These are phyloP conservation scores for Coemansia javaensis DNA, from an alignment of 192 early-diverging fungal genomes.

Conservation along the genomic window DNA sequence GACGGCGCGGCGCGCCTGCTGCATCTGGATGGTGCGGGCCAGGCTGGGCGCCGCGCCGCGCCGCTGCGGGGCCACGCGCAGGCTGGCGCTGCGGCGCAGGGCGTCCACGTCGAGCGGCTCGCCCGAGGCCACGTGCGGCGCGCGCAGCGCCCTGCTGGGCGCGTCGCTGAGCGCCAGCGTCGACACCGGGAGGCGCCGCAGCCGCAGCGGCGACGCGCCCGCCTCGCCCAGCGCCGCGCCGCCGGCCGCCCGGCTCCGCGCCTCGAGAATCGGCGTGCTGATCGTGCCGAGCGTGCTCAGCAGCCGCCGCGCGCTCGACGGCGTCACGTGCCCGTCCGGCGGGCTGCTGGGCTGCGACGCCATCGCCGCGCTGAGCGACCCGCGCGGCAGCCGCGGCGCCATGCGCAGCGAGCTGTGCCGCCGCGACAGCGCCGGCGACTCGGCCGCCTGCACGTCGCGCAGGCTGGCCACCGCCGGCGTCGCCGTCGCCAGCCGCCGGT, in stretches of 20 bases:
- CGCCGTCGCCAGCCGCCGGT: constrained; percentile 36
- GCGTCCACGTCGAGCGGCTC: constrained; percentile 9
- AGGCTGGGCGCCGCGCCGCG: constrained; percentile 39
- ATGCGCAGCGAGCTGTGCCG: constrained; percentile 31
- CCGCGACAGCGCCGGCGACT: constrained; percentile 25
- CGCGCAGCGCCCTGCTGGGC: constrained; percentile 13
- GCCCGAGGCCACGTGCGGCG: constrained; percentile 11
- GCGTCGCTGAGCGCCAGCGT: constrained; percentile 30
- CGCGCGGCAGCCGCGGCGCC: constrained; percentile 9
- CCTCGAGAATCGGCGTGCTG: constrained; percentile 39
- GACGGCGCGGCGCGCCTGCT: constrained; percentile 48
- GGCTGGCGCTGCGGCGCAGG: constrained; percentile 30
- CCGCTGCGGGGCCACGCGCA: constrained; percentile 12
- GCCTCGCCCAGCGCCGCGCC: too few species aligned
- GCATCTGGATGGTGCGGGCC: constrained; percentile 47
- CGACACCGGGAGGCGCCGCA: constrained; percentile 44
- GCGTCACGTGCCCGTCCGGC: constrained; percentile 7
- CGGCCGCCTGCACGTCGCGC: constrained; percentile 30
- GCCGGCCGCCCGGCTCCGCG: constrained; percentile 15
- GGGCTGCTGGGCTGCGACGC: constrained; percentile 1
- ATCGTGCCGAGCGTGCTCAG: constrained; percentile 34
- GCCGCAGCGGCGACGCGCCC: constrained; percentile 20
- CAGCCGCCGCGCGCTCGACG: constrained; percentile 43
- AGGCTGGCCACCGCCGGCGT: constrained; percentile 37
- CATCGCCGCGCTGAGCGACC: constrained; percentile 2